Evolutionary conservation across 345 rosid species (phyloP), one percentile per base, ranked within the genome.

Genomic region (Abelmoschus esculentus): DNA sequence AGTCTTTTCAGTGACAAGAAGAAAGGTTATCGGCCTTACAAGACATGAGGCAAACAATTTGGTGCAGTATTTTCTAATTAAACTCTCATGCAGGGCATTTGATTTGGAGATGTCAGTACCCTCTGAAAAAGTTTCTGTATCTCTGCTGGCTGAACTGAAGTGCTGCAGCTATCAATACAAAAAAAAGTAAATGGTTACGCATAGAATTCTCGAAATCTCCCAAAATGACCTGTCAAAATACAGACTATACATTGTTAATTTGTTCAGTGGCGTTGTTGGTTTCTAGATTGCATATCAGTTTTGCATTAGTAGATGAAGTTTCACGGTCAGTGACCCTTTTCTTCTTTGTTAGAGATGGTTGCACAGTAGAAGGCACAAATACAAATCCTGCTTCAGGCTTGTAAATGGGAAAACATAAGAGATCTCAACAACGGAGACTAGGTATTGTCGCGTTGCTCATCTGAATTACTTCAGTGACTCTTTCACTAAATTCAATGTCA

Each of bases 1-100:
- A 10, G 19, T 52, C 61, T 32, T 36, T 7, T 22, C 38, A 17
- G 44, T 58, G 61, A 61, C 72, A 66, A 71, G 55, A 13, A 10
- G 73, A 28, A 64, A 54, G 70, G 49, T 3, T 9, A 53, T 22
- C 34, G 55, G 40, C 70, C 82, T 76, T 81, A 83, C 89, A 17
- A 53, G 4, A 73, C 73, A 79, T 42, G 72, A 74, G 44, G 83
- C 73, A 1, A 66, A 76, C 67, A 88, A 57, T 69, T 81, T 77
- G 64, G 66, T 67, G 50, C 83, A 54, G 44, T 61, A 86, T 74
- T 85, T 88, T 76, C 67, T 77, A 44, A 84, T 59, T 32, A 86
- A 76, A 64, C 80, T 65, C 62, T 72, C 75, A 34, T 69, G 70
- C 26, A 22, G 66, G 36, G 69, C 3, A 72, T 53, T 28, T 50